Base-by-base conservation (phyloP, 1,284 basidiomycete species). In the Irpex sp. region DNA sequence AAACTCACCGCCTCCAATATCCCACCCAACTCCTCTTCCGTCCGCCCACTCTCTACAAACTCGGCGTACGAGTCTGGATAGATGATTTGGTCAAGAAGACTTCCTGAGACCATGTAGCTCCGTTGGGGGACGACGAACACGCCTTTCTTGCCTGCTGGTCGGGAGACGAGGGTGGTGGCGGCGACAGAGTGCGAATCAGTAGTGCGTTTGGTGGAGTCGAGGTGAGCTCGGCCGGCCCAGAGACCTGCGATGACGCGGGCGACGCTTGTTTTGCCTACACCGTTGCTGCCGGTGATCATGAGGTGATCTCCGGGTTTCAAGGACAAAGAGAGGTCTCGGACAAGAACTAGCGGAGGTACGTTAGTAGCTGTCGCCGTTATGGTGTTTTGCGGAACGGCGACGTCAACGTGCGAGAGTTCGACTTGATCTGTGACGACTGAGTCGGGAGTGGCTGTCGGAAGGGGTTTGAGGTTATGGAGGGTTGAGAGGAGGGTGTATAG, bases 181-280 rank as follows among this genome's bases (percentile, higher is more conserved):
- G 49, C 39, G 39, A 11, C 39, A n/a, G 7, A 17, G 17, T 19
- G 49, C 11, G 6, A 50, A 26, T 26, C 26, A 26, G 4, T 26
- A 26, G 26, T 26, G 26, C 26, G 26, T 26, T 4, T 26, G 49
- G 8, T n/a, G 3, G 39, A 43, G 49, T 9, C 2, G n/a, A 26
- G 9, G 26, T 55, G 19, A 5, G 53, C 13, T 5, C 53, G 53
- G 1, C 53, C 80, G 0, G 85, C 83, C 96, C 96, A 99, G 2
- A 98, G 78, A 5, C 94, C 92, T 1, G 94, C 94, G 3, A 98
- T 79, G 6, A 99, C 92, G 7, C 96, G 84, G 0, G 95, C 95
- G 36, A 98, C 87, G 4, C 94, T 89, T 0, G 95, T 97, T 80
- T 99, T 98, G 0, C 97, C 97, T 1, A 97, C 93, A 0, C 94